Conservation (phyloP, 2,329 filamentous ascomycete species). For the Microcyclosporella mali region DNA sequence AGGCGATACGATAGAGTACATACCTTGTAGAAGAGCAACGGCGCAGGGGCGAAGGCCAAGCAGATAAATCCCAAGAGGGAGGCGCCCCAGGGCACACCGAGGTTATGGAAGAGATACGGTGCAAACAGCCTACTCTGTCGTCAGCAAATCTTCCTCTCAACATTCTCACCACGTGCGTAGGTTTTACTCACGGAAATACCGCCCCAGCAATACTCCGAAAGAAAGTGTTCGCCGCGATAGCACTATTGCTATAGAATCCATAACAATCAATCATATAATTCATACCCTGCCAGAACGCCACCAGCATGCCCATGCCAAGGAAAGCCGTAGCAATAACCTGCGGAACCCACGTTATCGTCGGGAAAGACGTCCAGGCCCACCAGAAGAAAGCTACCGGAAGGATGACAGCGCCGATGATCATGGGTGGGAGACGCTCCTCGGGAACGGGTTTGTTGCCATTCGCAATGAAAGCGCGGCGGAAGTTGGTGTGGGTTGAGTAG, state of each 20-base stretch:
- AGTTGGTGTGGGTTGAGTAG: conserved; percentile 20
- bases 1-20: too few species aligned
- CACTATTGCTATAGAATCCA: conserved; percentile 33
- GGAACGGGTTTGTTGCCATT: conserved; percentile 25
- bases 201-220: conserved; percentile 32
- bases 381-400: conserved; percentile 43
- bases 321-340: conserved; percentile 36
- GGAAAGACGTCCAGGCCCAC: conserved; percentile 41
- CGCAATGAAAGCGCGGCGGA: conserved; percentile 15
- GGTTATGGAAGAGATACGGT: conserved; percentile 27
- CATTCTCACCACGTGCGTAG: too few species aligned
- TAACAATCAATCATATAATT: conserved; percentile 36
- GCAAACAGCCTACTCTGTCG: conserved; percentile 23
- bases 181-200: conserved; percentile 24
- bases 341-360: conserved; percentile 35
- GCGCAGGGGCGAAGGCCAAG: conserved; percentile 23
- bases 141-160: too few species aligned
- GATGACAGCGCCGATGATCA: conserved; percentile 39
- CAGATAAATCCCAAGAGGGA: conserved; percentile 29
- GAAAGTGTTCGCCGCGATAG: conserved; percentile 35
- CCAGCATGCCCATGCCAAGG: conserved; percentile 35
- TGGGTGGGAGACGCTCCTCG: conserved; percentile 41
- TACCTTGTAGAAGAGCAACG: conserved; percentile 23
- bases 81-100: conserved; percentile 31
- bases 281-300: conserved; percentile 35